phyloP scores from a whole-genome alignment of 2,329 filamentous ascomycete genomes.

The Berkeleyomyces rouxiae region DNA sequence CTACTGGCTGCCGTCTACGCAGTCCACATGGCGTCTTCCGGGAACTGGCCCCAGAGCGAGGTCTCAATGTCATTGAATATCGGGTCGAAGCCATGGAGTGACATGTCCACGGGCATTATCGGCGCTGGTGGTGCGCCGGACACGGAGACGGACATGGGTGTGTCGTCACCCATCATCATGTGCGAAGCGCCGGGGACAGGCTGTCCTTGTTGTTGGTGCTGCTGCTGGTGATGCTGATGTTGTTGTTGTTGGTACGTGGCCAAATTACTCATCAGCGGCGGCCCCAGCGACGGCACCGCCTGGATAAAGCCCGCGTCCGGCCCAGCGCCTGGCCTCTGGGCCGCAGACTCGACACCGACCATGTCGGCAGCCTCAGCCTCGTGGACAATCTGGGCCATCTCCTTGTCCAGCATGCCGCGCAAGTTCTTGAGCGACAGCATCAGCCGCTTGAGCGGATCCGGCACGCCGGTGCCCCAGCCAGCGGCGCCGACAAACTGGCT shows the following conservation, averaged over 20 bases:
- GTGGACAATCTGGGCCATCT: slow-evolving; percentile 8
- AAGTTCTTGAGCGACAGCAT: slow-evolving; percentile 11
- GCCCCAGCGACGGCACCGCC: background rate
- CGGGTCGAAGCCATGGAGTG: slow-evolving; percentile 22
- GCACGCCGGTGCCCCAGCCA: background rate
- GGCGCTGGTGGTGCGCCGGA: background rate
- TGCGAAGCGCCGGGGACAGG: background rate
- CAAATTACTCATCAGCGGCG: background rate
- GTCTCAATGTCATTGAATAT: slow-evolving; percentile 21
- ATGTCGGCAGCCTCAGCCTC: background rate
- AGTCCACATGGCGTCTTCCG: slow-evolving; percentile 22
- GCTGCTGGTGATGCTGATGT: slow-evolving; percentile 5
- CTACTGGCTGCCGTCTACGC: background rate
- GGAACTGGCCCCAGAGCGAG: slow-evolving; percentile 20
- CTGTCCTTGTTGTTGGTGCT: slow-evolving; percentile 8
- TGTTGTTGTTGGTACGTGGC: background rate
- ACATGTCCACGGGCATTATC: background rate
- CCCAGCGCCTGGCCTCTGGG: background rate
- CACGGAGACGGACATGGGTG: background rate
- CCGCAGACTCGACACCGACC: background rate
- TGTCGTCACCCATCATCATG: background rate
- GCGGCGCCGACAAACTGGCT: background rate
- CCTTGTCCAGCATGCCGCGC: slow-evolving; percentile 10
- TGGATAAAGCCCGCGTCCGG: background rate
- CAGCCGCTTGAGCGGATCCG: slow-evolving; percentile 14